Evolutionary conservation across 495 filamentous ascomycete species (phyloP).

Genomic region (Penicillium angulare): DNA sequence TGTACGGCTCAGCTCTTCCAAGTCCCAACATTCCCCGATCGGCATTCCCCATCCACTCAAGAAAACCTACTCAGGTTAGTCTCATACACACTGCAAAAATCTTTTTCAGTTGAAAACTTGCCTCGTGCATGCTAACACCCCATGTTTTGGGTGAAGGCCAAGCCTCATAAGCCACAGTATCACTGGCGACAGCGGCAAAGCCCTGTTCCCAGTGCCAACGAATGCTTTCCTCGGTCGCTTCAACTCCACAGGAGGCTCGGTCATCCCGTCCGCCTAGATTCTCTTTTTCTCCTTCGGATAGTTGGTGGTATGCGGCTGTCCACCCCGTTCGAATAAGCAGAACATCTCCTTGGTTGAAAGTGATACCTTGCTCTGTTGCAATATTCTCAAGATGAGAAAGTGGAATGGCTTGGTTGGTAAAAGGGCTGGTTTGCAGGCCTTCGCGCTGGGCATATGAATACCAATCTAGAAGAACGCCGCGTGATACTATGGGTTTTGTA

Average conservation of each 20-base stretch:
- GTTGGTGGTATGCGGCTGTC: constrained; percentile 19
- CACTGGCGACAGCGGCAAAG: constrained; percentile 28
- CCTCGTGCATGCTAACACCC: constrained; percentile 2
- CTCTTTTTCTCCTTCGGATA: no score
- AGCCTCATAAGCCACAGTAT: constrained; percentile 27
- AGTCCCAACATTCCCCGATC: constrained; percentile 20
- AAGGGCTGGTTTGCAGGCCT: constrained; percentile 15
- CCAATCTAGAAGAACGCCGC: constrained; percentile 45
- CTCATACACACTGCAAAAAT: no score
- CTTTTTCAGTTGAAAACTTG: no score
- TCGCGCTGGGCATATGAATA: constrained; percentile 39
- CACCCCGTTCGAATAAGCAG: constrained; percentile 31
- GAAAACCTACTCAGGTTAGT: no score
- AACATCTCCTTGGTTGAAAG: constrained; percentile 24
- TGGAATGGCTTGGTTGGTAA: constrained; percentile 30
- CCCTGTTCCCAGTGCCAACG: constrained; percentile 31
- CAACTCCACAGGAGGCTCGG: constrained; percentile 21
- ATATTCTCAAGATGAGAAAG: constrained; percentile 28
- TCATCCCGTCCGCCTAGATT: constrained; percentile 14
- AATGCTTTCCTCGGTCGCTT: constrained; percentile 18
- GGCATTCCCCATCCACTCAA: constrained; percentile 20
- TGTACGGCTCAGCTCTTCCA: constrained; percentile 47
- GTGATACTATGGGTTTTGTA: no score
- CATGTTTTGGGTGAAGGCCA: constrained; percentile 16
- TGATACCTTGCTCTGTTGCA: constrained; percentile 13